Base-by-base conservation (phyloP, 805 yeast species). In the Lachancea dasiensis region DNA sequence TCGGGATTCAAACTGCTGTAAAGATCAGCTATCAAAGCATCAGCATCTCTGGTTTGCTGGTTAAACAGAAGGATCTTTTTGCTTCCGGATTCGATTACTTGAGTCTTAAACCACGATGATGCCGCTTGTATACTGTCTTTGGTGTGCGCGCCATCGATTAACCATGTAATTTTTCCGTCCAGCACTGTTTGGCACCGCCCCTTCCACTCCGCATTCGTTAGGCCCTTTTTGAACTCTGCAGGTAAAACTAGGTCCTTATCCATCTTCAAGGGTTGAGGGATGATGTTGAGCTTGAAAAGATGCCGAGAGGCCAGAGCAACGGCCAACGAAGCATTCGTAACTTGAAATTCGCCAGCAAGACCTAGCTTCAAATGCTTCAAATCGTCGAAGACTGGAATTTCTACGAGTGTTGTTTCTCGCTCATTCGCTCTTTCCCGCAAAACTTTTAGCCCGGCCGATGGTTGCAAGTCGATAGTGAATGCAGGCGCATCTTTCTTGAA, bases 101-200 rank as follows among this genome's bases (percentile, higher is more conserved):
- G 52, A 4, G 56, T 49, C 25, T 61, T 64, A 50, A 81, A 86
- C 99, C 99, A 92, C 7, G 61, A 63, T 0, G 90, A 71, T 0
- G 96, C 84, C n/a, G 79, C 94, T 21, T 69, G 68, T 17, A 94
- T 74, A 42, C 95, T 84, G 52, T 92, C 99, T 31, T 72, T 64
- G 0, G 98, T 92, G 52, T 92, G 99, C 0, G 98, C 97, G 14
- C 99, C 99, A 63, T 92, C 99, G 11, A 90, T 63, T 46, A 64
- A 79, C 95, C 96, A 92, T n/a, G 72, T 73, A 17, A 66, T 64
- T 11, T 64, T 61, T 18, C 67, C 65, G 17, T 65, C 70, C 5
- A 49, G 43, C 21, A 86, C 60, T 2, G 77, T 69, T 63, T 94
- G 97, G 51, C 97, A 90, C 49, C 99, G 70, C 1, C 99, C 99